Evolutionary conservation across 208 protist species (phyloP).

Genomic region (Willaertia magna): DNA sequence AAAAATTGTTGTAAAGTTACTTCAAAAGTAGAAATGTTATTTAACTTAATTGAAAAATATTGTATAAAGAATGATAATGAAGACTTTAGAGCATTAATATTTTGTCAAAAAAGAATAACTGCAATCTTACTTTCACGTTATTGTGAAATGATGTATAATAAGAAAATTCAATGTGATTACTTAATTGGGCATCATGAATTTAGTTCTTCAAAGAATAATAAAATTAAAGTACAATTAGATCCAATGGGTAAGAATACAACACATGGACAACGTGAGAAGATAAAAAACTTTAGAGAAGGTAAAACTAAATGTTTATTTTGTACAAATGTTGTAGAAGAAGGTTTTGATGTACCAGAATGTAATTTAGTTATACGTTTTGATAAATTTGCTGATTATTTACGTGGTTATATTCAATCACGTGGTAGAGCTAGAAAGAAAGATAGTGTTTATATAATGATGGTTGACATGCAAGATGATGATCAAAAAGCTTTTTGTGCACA

Average conservation of each 20-base stretch:
- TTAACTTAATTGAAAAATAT: no score
- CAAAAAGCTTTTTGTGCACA: background rate
- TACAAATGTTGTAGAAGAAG: slow-evolving; percentile 54
- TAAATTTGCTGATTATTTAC: slow-evolving; percentile 26
- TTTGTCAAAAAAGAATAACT: background rate
- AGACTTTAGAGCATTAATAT: no score
- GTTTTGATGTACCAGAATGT: slow-evolving; percentile 49
- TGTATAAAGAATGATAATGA: no score
- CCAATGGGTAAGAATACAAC: slow-evolving; percentile 32
- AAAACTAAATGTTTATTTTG: slow-evolving; percentile 40
- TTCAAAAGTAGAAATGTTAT: no score
- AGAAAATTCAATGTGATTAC: background rate
- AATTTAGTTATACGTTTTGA: slow-evolving; percentile 52
- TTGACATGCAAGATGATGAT: background rate
- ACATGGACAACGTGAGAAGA: slow-evolving; percentile 23
- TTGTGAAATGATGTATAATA: background rate
- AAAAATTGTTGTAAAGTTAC: no score
- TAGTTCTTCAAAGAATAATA: background rate
- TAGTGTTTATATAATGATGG: slow-evolving; percentile 40
- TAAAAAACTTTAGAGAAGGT: slow-evolving; percentile 36
- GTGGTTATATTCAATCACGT: slow-evolving; percentile 48
- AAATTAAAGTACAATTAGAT: background rate
- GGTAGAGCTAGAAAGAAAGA: slow-evolving; percentile 40
- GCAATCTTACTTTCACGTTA: background rate
- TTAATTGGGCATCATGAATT: background rate